Evolutionary conservation across 805 yeast species (phyloP).

Genomic region (Cyberlindnera mississippiensis): DNA sequence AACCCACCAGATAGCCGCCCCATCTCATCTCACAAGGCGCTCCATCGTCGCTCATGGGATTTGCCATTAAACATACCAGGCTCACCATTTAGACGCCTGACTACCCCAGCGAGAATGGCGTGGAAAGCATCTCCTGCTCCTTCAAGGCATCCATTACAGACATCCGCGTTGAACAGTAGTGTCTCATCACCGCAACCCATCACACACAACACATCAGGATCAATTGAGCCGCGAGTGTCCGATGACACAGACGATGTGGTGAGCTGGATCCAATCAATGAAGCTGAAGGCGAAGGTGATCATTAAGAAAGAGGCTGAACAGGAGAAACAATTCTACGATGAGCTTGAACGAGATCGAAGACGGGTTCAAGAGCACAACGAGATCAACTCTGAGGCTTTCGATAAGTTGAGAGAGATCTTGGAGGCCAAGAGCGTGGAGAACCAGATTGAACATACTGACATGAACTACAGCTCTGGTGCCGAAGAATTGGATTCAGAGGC

Average conservation of each 20-base stretch:
- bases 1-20: not conserved
- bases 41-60: constrained; percentile 24
- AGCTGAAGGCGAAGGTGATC: constrained; percentile 30
- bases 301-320: constrained; percentile 31
- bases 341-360: constrained; percentile 31
- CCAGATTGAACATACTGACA: not conserved
- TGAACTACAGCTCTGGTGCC: not conserved
- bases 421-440: constrained; percentile 8
- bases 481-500: not conserved
- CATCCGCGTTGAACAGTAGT: not conserved
- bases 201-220: not conserved
- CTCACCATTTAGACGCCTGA: constrained; percentile 26
- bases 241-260: constrained; percentile 22
- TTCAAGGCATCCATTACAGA: not conserved
- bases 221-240: not conserved
- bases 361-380: constrained; percentile 23
- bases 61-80: constrained; percentile 14
- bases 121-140: constrained; percentile 3
- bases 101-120: constrained; percentile 9
- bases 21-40: not conserved
- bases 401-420: constrained; percentile 18
- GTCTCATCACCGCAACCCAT: not conserved
- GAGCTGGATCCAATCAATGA: constrained; percentile 34
- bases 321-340: constrained; percentile 34
- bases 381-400: constrained; percentile 23